Evolutionary conservation across 2,329 filamentous ascomycete species (phyloP).

Genomic region (Aspergillus candidus): DNA sequence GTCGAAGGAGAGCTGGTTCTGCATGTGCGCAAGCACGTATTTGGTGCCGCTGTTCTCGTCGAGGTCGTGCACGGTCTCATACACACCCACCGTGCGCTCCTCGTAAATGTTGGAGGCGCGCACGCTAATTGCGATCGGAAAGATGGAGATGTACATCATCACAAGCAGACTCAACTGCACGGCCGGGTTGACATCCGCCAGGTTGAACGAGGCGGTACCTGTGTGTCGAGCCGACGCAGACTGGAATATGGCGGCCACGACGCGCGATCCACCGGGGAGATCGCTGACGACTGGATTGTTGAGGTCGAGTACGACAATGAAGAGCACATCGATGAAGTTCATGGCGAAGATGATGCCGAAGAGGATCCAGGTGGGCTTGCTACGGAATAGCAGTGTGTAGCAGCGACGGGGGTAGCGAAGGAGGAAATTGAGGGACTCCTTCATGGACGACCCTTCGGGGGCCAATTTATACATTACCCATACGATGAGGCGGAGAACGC

Average conservation of each 20-base stretch:
- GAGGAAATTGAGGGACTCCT: conserved; percentile 47
- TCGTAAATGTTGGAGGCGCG: conserved; percentile 66
- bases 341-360: conserved; percentile 47
- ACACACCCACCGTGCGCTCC: conserved; percentile 57
- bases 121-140: conserved; percentile 89
- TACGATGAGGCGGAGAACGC: conserved; percentile 50
- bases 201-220: conserved; percentile 47
- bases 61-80: conserved; percentile 30
- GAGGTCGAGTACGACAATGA: conserved; percentile 50
- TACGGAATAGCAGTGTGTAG: conserved; percentile 58
- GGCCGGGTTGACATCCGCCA: conserved; percentile 48
- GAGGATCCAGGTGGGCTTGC: conserved; percentile 54
- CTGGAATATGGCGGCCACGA: conserved; percentile 56
- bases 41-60: conserved; percentile 25
- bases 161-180: conserved; percentile 58
- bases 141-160: conserved; percentile 99
- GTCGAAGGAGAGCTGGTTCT: conserved; percentile 60
- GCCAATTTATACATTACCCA: conserved; percentile 50
- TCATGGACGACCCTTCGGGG: conserved; percentile 32
- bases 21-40: conserved; percentile 51
- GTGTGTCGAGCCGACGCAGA: conserved; percentile 46
- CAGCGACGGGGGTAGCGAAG: conserved; percentile 59
- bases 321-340: conserved; percentile 51
- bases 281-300: conserved; percentile 45
- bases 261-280: conserved; percentile 39